phyloP scores from a whole-genome alignment of 2,329 filamentous ascomycete species.

The Alternaria consortialis region DNA sequence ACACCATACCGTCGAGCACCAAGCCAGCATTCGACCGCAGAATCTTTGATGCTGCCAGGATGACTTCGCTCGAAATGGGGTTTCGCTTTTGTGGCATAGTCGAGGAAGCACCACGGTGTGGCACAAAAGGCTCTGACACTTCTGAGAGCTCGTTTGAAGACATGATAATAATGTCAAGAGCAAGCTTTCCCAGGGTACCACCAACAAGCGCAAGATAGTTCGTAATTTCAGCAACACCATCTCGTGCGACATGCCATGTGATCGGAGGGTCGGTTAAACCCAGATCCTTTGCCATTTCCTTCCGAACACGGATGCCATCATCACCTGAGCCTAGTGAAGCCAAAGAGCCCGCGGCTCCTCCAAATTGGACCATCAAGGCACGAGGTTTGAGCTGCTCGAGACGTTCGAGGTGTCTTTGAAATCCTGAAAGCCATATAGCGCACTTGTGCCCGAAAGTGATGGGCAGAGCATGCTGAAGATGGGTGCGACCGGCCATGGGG shows the following conservation, averaged over 20 bases:
- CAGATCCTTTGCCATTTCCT: slow-evolving; percentile 60
- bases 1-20: slow-evolving; percentile 65
- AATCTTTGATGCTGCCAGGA: slow-evolving; percentile 64
- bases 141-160: slow-evolving; percentile 65
- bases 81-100: slow-evolving; percentile 62
- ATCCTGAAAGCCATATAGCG: slow-evolving; percentile 62
- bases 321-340: slow-evolving; percentile 61
- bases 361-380: slow-evolving; percentile 64
- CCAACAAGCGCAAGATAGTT: slow-evolving; percentile 65
- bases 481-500: slow-evolving; percentile 66
- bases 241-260: slow-evolving; percentile 66
- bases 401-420: slow-evolving; percentile 60
- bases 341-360: slow-evolving; percentile 65
- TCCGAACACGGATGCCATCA: slow-evolving; percentile 60
- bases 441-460: slow-evolving; percentile 68
- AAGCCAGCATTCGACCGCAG: slow-evolving; percentile 62
- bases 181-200: slow-evolving; percentile 64
- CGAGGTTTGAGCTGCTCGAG: slow-evolving; percentile 58
- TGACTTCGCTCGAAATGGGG: slow-evolving; percentile 66
- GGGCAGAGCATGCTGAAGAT: slow-evolving; percentile 66
- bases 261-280: slow-evolving; percentile 61
- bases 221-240: slow-evolving; percentile 63
- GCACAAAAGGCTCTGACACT: slow-evolving; percentile 61
- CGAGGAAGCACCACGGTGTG: slow-evolving; percentile 46
- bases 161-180: slow-evolving; percentile 66